Percentiles rank a stretch among this genome's conserved stretches.
Evolutionary conservation across 2,329 filamentous ascomycete species (phyloP).

Genomic region (Fusarium concolor): DNA sequence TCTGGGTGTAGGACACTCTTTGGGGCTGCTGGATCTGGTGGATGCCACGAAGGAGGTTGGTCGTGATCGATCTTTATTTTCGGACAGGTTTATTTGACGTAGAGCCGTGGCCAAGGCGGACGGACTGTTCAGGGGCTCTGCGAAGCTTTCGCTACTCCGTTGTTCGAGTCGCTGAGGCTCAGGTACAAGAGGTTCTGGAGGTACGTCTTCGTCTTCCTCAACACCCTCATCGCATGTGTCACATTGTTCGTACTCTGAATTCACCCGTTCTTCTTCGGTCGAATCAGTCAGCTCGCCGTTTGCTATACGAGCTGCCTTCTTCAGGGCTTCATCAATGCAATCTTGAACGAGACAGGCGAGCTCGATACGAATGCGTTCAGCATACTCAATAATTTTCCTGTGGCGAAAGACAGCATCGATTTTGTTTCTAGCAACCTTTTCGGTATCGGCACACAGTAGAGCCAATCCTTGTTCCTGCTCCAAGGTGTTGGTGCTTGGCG

Average conservation of each 20-base stretch:
- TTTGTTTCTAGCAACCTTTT: slow-evolving; percentile 84
- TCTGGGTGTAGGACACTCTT: slow-evolving; percentile 89
- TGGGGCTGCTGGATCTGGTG: slow-evolving; percentile 88
- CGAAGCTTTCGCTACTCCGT: slow-evolving; percentile 29
- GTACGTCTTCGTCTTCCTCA: slow-evolving; percentile 33
- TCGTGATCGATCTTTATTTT: slow-evolving; percentile 56
- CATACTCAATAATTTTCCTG: slow-evolving; percentile 92
- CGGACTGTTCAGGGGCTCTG: slow-evolving; percentile 51
- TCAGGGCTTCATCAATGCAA: slow-evolving; percentile 91
- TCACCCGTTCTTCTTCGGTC: slow-evolving; percentile 66
- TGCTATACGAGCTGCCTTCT: slow-evolving; percentile 88
- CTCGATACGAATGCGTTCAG: slow-evolving; percentile 93
- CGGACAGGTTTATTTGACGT: slow-evolving; percentile 53
- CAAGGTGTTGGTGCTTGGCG: slow-evolving; percentile 87
- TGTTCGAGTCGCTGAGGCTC: slow-evolving; percentile 26
- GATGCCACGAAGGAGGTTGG: slow-evolving; percentile 71
- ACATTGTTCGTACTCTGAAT: slow-evolving; percentile 44
- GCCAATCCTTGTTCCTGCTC: slow-evolving; percentile 94
- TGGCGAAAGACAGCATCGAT: slow-evolving; percentile 94
- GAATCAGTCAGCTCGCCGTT: slow-evolving; percentile 87
- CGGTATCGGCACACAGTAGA: slow-evolving; percentile 89
- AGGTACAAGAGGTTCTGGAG: slow-evolving; percentile 25
- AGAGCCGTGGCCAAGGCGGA: slow-evolving; percentile 69
- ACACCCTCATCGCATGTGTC: slow-evolving; percentile 54
- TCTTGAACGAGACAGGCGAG: slow-evolving; percentile 94